Evolutionary conservation across 2,329 filamentous ascomycete genomes (phyloP).

Genomic region (Calonectria multiphialidica): DNA sequence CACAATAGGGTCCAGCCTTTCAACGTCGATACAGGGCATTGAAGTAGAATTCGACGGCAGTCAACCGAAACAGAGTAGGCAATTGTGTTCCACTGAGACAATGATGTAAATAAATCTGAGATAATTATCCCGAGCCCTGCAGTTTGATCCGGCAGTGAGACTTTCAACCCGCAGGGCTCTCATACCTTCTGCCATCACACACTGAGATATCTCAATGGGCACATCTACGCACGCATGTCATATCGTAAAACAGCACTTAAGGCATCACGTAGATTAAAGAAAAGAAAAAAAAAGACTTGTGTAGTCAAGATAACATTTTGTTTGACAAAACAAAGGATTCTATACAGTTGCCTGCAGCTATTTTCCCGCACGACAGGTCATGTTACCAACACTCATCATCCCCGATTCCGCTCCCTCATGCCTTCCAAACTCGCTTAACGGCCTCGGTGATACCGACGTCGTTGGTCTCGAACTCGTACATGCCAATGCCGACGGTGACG

Average conservation of each 20-base stretch:
- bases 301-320: slow-evolving; percentile 5
- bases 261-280: background rate
- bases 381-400: slow-evolving; percentile 29
- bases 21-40: background rate
- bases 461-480: slow-evolving; percentile 99
- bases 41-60: background rate
- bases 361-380: slow-evolving; percentile 37
- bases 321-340: slow-evolving; percentile 32
- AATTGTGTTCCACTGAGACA: background rate
- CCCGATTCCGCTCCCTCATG: slow-evolving; percentile 58
- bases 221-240: too few species aligned
- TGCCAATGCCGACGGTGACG: slow-evolving; percentile 83
- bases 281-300: background rate
- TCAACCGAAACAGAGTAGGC: too few species aligned
- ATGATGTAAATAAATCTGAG: background rate
- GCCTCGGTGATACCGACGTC: slow-evolving; percentile 95
- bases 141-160: background rate
- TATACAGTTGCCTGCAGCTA: slow-evolving; percentile 44
- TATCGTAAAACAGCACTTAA: background rate
- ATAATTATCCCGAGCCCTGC: background rate
- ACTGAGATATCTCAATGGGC: too few species aligned
- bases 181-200: background rate
- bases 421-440: slow-evolving; percentile 90
- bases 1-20: background rate
- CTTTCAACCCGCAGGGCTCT: too few species aligned